Evolutionary conservation across 116 monocot genomes (phyloP), one percentile per base, ranked within the genome.

Genomic region (Cymodocea nodosa): DNA sequence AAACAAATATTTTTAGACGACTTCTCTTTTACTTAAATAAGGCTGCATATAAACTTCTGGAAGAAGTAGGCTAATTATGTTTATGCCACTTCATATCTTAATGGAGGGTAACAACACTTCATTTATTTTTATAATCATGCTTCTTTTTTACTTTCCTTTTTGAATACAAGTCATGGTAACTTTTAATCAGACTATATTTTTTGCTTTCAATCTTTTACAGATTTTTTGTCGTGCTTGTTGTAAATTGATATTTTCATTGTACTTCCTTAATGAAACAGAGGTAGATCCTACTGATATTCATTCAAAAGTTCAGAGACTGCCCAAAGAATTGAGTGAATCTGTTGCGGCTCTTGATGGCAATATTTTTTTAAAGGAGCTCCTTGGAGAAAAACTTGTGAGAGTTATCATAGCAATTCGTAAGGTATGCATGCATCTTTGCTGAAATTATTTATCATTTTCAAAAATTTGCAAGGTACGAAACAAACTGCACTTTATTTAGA

Each of bases 361-460:
- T 56, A 51, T 67, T 35, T 40, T 82, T 70, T 72, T 98, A 50
- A 86, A 80, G 62, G 79, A 79, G 25, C 19, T 91, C 22, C 71
- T 98, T 20, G 89, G 98, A 18, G 80, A 98, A 75, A 89, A 98
- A 23, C 79, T 98, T 15, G 51, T 84, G 9, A 79, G 68, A 51
- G 73, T 86, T 59, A 78, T 89, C 49, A 62, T 80, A 57, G 92
- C 65, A 24, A 59, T 98, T 70, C 88, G 89, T 20, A 80, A 79
- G 89, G 98, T 91, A 72, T 53, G 62, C 52, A n/a, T 44, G 25
- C 25, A 53, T 63, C 19, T 48, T 25, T 52, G 15, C 15, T 60
- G 22, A 22, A 25, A 36, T 56, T 6, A 12, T 52, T 30, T 16
- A 25, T 52, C 7, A 20, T 52, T 12, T 66, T 66, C 20, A 18